phyloP scores from a whole-genome alignment of 2,329 filamentous ascomycete species.

The Hypoxylon sp. region DNA sequence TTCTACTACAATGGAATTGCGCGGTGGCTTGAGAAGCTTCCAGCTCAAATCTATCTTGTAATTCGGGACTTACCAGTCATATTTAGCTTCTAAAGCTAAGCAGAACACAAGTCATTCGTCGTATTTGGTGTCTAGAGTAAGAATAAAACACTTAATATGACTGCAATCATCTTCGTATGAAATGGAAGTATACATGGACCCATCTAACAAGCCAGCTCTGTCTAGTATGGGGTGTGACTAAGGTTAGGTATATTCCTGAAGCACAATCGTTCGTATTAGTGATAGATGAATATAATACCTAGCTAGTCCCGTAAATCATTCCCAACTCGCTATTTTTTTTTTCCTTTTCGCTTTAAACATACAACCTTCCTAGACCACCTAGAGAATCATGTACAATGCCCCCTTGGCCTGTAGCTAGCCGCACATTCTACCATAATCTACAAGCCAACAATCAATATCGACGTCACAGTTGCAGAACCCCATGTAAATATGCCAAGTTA shows the following conservation, averaged over 20 bases:
- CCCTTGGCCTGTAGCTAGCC: no score
- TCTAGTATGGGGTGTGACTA: not conserved
- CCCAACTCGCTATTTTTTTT: not conserved
- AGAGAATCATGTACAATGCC: not conserved
- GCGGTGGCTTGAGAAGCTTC: slow-evolving; percentile 21
- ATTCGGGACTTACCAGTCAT: not conserved
- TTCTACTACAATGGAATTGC: not conserved
- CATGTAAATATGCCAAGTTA: no score
- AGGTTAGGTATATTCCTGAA: no score
- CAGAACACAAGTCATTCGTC: not conserved
- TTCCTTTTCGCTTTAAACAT: not conserved
- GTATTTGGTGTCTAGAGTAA: not conserved
- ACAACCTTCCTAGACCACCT: not conserved
- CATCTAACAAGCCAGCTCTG: not conserved
- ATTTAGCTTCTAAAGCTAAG: not conserved
- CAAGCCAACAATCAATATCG: no score
- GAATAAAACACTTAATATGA: not conserved
- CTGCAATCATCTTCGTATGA: not conserved
- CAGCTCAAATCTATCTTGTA: slow-evolving; percentile 1
- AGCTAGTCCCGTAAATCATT: not conserved
- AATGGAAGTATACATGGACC: not conserved
- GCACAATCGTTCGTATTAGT: not conserved
- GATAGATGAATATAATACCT: not conserved
- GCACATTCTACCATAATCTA: no score
- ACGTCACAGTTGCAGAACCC: no score